A percentile compares a stretch with the other conserved stretches of the same genome.
Evolutionary conservation across 2,329 filamentous ascomycete genomes (phyloP).

Genomic region (Apiospora kogelbergensis): DNA sequence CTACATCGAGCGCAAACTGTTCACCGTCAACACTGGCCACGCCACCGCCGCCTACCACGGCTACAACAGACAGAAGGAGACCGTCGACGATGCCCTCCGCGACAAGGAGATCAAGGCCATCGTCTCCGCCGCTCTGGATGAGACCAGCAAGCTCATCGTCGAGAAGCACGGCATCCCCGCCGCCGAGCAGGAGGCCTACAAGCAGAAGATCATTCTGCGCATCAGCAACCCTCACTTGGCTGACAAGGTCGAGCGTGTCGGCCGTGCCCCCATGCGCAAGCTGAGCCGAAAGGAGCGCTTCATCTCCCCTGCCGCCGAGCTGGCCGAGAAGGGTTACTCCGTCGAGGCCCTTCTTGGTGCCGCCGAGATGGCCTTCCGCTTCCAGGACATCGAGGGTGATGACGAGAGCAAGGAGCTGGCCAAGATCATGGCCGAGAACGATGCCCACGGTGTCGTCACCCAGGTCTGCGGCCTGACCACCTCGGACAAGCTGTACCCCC

Average conservation of each 20-base stretch:
- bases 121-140: constrained; percentile 76
- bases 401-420: constrained; percentile 86
- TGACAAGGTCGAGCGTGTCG: constrained; percentile 92
- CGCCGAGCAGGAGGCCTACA: constrained; percentile 80
- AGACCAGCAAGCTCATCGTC: constrained; percentile 85
- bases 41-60: constrained; percentile 96
- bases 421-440: constrained; percentile 76
- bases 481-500: constrained; percentile 73
- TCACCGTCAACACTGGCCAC: constrained; percentile 98
- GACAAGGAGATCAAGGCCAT: constrained; percentile 78
- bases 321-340: constrained; percentile 77
- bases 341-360: constrained; percentile 75
- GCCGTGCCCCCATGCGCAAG: constrained; percentile 91
- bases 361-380: constrained; percentile 89
- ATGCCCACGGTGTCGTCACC: constrained; percentile 71
- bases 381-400: constrained; percentile 91
- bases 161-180: constrained; percentile 79
- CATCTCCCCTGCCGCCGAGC: constrained; percentile 84
- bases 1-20: constrained; percentile 99
- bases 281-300: constrained; percentile 94
- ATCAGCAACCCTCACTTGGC: constrained; percentile 93
- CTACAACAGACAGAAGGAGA: constrained; percentile 80
- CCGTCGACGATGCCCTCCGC: constrained; percentile 84
- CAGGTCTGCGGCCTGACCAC: constrained; percentile 81
- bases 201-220: constrained; percentile 86